These are phyloP conservation scores for Cyclostephanos invisitatus DNA, from an alignment of 108 stramenopile genomes.

Conservation along the genomic window DNA sequence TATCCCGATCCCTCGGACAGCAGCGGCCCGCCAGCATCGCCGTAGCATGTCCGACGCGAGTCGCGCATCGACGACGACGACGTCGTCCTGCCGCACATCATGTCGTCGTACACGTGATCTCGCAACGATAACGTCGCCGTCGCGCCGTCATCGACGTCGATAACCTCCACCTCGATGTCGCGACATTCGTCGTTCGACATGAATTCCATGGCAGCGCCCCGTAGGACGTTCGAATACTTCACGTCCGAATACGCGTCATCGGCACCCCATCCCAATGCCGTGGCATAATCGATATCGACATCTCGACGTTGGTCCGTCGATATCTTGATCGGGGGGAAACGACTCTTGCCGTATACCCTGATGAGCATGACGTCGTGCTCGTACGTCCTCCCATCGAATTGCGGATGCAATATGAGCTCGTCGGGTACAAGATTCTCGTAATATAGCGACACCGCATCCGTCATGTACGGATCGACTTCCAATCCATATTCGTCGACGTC, in stretches of 20 bases:
- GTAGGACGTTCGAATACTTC: slow-evolving; percentile 23
- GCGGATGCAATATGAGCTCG: slow-evolving; percentile 24
- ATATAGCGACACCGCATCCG: slow-evolving; percentile 19
- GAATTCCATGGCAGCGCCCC: slow-evolving; percentile 15
- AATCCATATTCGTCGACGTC: slow-evolving; percentile 29
- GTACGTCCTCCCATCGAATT: slow-evolving; percentile 29
- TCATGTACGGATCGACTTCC: slow-evolving; percentile 16
- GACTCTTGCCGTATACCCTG: slow-evolving; percentile 29
- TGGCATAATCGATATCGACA: neutral
- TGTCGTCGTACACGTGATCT: slow-evolving; percentile 46
- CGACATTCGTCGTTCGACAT: slow-evolving; percentile 29
- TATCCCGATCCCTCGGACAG: slow-evolving; percentile 12
- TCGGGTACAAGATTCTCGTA: slow-evolving; percentile 49
- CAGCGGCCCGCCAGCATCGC: slow-evolving; percentile 55
- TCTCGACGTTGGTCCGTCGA: neutral
- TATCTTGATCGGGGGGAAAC: slow-evolving; percentile 16
- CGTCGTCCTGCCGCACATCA: slow-evolving; percentile 55
- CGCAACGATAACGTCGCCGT: neutral
- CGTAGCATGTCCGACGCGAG: slow-evolving; percentile 46
- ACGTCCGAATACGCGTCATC: neutral
- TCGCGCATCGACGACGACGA: neutral
- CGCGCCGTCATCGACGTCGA: slow-evolving; percentile 14
- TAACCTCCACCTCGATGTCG: slow-evolving; percentile 15
- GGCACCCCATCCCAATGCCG: slow-evolving; percentile 46
- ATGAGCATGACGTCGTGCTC: slow-evolving; percentile 47